Conservation (phyloP, 139 green algal genomes). For the Coccomyxa sp. region DNA sequence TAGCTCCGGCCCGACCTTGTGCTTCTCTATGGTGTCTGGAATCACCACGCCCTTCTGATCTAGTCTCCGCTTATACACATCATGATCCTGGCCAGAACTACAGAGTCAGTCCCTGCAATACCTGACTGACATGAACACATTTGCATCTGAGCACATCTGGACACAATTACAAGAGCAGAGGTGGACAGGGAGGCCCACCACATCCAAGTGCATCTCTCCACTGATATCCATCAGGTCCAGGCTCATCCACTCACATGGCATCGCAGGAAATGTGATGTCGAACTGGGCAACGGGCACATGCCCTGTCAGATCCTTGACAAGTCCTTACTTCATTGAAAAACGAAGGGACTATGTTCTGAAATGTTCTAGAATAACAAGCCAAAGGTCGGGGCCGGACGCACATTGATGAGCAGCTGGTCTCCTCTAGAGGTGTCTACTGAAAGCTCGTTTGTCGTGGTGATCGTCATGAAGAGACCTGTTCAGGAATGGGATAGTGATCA, state of each 20-base stretch:
- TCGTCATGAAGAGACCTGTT: slow-evolving; percentile 71
- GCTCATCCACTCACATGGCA: slow-evolving; percentile 87
- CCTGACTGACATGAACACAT: too few relatives aligned
- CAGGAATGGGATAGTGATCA: not conserved
- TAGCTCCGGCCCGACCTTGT: slow-evolving; percentile 39
- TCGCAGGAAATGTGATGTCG: slow-evolving; percentile 83
- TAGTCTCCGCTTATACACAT: slow-evolving; percentile 77
- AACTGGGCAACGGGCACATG: slow-evolving; percentile 52
- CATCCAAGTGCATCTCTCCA: slow-evolving; percentile 90
- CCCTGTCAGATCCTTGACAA: not conserved
- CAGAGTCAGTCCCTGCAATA: not conserved
- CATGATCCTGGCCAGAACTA: slow-evolving; percentile 60
- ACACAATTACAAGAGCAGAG: not conserved
- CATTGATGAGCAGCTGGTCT: slow-evolving; percentile 86
- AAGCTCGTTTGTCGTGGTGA: slow-evolving; percentile 72
- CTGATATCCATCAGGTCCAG: slow-evolving; percentile 97
- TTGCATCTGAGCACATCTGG: too few relatives aligned
- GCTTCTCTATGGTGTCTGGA: slow-evolving; percentile 43
- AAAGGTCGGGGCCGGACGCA: slow-evolving; percentile 11
- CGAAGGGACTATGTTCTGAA: not conserved
- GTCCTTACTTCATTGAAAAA: not conserved
- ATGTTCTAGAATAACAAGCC: not conserved
- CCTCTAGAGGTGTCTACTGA: slow-evolving; percentile 81
- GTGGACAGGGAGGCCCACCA: slow-evolving; percentile 44
- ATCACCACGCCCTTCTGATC: slow-evolving; percentile 45